Evolutionary conservation across 306 rosid genomes (phyloP).

Genomic region (Coriaria nepalensis): DNA sequence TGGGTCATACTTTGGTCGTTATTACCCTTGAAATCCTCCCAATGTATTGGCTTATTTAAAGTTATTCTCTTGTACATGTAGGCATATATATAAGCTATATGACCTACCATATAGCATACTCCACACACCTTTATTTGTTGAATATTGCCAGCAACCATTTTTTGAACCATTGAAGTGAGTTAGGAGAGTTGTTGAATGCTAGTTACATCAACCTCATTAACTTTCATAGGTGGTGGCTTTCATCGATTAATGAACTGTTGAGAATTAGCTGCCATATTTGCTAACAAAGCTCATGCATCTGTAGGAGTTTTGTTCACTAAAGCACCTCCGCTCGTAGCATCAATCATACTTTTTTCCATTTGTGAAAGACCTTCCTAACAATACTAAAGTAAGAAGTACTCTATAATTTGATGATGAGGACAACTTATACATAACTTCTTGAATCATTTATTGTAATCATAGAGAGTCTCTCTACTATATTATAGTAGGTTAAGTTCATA

Average conservation of each 20-base stretch:
- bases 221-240: background rate
- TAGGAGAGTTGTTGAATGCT: background rate
- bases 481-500: too few relatives aligned
- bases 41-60: background rate
- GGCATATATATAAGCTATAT: background rate
- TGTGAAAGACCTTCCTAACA: background rate
- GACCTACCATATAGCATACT: background rate
- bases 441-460: background rate
- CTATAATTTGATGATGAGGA: background rate
- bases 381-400: background rate
- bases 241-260: background rate
- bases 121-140: background rate
- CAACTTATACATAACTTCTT: background rate
- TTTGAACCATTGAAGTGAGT: background rate
- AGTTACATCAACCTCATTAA: background rate
- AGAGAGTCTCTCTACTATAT: background rate
- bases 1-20: too few relatives aligned
- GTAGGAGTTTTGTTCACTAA: background rate
- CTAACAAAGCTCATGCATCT: background rate
- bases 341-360: slow-evolving; percentile 5
- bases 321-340: background rate
- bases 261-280: background rate
- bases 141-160: background rate
- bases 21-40: too few relatives aligned
- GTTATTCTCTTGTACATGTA: too few relatives aligned